These are phyloP conservation scores for Fusarium sterilihyphosum DNA, from an alignment of 2,329 filamentous ascomycete genomes.

Conservation along the genomic window DNA sequence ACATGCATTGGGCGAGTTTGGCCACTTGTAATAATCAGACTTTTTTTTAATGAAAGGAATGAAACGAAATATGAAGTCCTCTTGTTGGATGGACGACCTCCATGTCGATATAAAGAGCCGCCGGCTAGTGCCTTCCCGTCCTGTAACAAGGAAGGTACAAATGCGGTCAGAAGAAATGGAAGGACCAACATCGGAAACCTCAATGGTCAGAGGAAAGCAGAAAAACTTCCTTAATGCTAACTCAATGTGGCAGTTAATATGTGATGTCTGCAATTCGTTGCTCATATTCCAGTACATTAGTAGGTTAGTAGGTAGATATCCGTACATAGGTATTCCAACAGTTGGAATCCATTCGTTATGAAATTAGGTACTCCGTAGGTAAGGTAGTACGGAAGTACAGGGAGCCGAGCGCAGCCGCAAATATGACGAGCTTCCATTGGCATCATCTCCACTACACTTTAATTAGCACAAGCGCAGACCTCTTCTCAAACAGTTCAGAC, in stretches of 20 bases:
- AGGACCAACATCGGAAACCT: not conserved
- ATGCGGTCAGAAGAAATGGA: slow-evolving; percentile 3
- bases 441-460: slow-evolving; percentile 16
- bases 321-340: not conserved
- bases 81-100: not conserved
- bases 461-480: slow-evolving; percentile 14
- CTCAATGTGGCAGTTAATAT: not conserved
- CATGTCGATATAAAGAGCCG: not conserved
- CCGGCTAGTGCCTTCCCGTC: not conserved
- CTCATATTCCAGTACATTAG: not conserved
- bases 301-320: not conserved
- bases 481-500: slow-evolving; percentile 8
- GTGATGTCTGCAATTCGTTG: not conserved
- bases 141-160: not conserved
- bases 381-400: slow-evolving; percentile 17
- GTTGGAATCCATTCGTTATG: not conserved
- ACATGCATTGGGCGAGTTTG: not conserved
- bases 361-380: not conserved
- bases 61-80: not conserved
- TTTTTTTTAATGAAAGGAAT: not conserved
- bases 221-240: not conserved
- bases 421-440: not conserved
- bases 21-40: not conserved
- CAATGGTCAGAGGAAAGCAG: not conserved
- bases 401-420: slow-evolving; percentile 27